Evolutionary conservation across 495 filamentous ascomycete species (phyloP).

Genomic region (Neurospora sp.): DNA sequence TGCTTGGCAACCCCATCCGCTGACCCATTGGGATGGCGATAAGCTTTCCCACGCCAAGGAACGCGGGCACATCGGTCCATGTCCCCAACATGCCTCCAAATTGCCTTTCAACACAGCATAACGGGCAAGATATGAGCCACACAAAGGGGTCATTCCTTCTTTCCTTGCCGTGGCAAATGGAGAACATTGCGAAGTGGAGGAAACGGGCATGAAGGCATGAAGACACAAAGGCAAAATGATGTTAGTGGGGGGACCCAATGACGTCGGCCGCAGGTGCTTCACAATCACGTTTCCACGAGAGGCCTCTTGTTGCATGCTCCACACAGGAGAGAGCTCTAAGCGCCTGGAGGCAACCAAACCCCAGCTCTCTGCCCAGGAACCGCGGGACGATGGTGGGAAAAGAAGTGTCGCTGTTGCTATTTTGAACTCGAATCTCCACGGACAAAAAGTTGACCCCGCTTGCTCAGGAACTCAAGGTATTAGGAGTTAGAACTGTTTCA

Average conservation of each 20-base stretch:
- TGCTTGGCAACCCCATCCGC: neutral
- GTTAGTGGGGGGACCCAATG: constrained; percentile 14
- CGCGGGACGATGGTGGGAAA: constrained; percentile 13
- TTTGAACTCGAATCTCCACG: constrained; percentile 12
- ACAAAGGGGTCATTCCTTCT: neutral
- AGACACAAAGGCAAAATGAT: neutral
- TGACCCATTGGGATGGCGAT: neutral
- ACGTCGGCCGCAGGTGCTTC: constrained; percentile 15
- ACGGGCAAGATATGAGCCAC: neutral
- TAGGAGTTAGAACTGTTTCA: neutral
- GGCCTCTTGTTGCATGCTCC: constrained; percentile 20
- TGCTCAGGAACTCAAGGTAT: neutral
- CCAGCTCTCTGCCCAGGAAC: neutral
- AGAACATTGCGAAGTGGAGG: neutral
- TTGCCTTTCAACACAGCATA: neutral
- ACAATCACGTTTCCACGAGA: constrained; percentile 3
- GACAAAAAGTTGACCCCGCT: constrained; percentile 8
- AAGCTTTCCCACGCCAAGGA: neutral
- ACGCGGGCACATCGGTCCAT: neutral
- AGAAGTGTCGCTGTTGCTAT: constrained; percentile 16
- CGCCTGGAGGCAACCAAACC: constrained; percentile 12
- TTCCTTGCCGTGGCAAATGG: neutral
- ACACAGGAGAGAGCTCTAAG: constrained; percentile 24
- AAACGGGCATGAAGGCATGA: neutral
- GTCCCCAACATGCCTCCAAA: neutral